phyloP scores from a whole-genome alignment of 202 grass and related monocot species.

The Schoenoplectus tabernaemontani region DNA sequence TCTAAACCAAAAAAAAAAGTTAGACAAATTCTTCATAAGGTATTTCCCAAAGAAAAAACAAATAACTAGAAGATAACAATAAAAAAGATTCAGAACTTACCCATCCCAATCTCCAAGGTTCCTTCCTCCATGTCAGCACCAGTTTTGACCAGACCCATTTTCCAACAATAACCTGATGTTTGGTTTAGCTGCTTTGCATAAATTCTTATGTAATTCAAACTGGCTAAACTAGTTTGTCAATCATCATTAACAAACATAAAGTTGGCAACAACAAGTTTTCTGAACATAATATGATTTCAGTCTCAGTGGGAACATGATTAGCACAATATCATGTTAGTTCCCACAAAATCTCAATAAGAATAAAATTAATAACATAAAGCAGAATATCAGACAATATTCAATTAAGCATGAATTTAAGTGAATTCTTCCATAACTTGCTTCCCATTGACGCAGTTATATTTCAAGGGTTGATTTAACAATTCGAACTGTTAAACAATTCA shows the following conservation, averaged over 20 bases:
- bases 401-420: not conserved
- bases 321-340: not conserved
- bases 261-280: not conserved
- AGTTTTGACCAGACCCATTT: conserved; percentile 71
- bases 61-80: not conserved
- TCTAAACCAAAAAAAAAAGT: conserved; percentile 35
- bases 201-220: not conserved
- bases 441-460: not conserved
- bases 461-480: not conserved
- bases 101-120: conserved; percentile 92
- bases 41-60: not conserved
- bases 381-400: not conserved
- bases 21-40: not conserved
- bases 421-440: not conserved
- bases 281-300: not conserved
- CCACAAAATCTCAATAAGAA: not conserved
- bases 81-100: conserved; percentile 35
- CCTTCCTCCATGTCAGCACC: conserved; percentile 74
- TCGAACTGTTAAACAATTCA: no score
- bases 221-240: not conserved
- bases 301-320: not conserved
- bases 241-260: not conserved
- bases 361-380: not conserved
- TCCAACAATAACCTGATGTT: conserved; percentile 40
- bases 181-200: not conserved